phyloP scores from a whole-genome alignment of 164 flowering plant species.

The Stephania cephalantha region DNA sequence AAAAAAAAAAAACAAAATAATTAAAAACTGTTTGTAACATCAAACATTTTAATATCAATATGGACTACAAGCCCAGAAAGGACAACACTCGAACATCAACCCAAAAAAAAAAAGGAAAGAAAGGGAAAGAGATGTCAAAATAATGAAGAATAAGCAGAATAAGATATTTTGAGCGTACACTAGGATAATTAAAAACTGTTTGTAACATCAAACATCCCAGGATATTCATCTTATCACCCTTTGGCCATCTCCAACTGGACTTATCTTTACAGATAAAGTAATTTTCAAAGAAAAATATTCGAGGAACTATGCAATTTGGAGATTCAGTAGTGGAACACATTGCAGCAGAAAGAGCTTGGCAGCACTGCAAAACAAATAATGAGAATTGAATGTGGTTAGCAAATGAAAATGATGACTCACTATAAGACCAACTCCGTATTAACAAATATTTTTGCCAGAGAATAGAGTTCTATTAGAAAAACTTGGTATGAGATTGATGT shows the following conservation, averaged over 20 bases:
- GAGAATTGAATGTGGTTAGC: not conserved
- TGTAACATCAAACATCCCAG: constrained; percentile 88
- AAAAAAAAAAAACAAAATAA: constrained; percentile 16
- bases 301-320: constrained; percentile 58
- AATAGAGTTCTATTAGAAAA: not conserved
- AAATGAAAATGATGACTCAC: not conserved
- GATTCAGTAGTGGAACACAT: constrained; percentile 46
- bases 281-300: constrained; percentile 68
- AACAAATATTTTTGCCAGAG: not conserved
- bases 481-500: not conserved
- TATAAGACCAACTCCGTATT: not conserved
- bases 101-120: not conserved
- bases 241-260: constrained; percentile 65
- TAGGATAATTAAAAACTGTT: constrained; percentile 52
- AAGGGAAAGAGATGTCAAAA: not conserved
- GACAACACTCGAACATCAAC: not conserved
- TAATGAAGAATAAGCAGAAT: not conserved
- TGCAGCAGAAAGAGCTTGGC: constrained; percentile 73
- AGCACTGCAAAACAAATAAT: constrained; percentile 48
- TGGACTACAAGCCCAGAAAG: not conserved
- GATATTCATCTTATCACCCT: constrained; percentile 56
- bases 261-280: constrained; percentile 52
- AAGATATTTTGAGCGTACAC: constrained; percentile 42
- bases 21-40: constrained; percentile 73
- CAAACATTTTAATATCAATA: constrained; percentile 29